Percentiles rank a stretch among this genome's conserved stretches.
Evolutionary conservation across 2,329 filamentous ascomycete genomes (phyloP).

Genomic region (Pseudocercospora crystallina): DNA sequence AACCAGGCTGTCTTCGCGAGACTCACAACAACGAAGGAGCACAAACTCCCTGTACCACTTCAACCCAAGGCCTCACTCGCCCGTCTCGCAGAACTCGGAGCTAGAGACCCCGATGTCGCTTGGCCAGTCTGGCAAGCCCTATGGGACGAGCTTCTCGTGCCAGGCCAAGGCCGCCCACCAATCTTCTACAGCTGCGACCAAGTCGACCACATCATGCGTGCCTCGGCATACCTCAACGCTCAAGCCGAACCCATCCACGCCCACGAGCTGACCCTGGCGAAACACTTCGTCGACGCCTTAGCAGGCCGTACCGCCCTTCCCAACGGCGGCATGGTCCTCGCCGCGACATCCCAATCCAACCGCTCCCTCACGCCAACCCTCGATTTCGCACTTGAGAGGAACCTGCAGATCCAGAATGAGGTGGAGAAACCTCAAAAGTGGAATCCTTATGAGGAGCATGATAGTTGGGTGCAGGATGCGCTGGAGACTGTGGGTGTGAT

Average conservation of each 20-base stretch:
- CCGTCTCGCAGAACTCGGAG: constrained; percentile 66
- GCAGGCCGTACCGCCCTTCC: constrained; percentile 55
- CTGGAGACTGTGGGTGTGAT: constrained; percentile 46
- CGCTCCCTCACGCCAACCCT: constrained; percentile 19
- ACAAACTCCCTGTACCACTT: constrained; percentile 60
- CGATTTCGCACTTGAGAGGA: constrained; percentile 16
- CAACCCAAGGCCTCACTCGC: constrained; percentile 62
- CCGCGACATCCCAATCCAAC: constrained; percentile 72
- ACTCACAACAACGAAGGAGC: constrained; percentile 52
- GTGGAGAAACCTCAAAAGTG: constrained; percentile 39
- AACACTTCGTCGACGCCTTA: constrained; percentile 72
- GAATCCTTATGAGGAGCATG: constrained; percentile 54
- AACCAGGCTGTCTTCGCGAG: constrained; percentile 65
- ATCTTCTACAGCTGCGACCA: constrained; percentile 78
- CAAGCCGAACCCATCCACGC: constrained; percentile 76
- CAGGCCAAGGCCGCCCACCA: constrained; percentile 52
- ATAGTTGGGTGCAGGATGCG: constrained; percentile 52
- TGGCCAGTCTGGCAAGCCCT: constrained; percentile 80
- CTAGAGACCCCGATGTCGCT: constrained; percentile 72
- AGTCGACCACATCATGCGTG: constrained; percentile 75
- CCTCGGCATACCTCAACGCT: constrained; percentile 71
- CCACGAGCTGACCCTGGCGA: constrained; percentile 76
- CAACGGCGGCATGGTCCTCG: constrained; percentile 79
- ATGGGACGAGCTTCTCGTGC: constrained; percentile 68
- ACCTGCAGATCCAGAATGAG: constrained; percentile 19